Evolutionary conservation across 2,329 filamentous ascomycete genomes (phyloP).

Genomic region (Pestalotiopsis sp.): DNA sequence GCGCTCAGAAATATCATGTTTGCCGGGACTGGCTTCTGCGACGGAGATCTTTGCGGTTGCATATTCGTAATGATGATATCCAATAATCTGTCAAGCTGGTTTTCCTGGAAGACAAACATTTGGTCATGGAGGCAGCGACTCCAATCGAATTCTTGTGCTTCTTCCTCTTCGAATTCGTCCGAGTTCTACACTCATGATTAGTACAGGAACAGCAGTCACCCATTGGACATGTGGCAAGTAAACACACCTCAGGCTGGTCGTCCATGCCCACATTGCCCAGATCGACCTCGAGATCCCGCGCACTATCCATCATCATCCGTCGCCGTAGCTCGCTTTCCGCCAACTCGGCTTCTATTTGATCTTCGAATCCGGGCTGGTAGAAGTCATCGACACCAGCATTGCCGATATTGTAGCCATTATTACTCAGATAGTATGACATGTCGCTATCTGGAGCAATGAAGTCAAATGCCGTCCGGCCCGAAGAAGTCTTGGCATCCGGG

Average conservation of each 20-base stretch:
- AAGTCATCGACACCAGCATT: constrained; percentile 87
- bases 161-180: constrained; percentile 77
- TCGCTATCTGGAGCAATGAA: constrained; percentile 95
- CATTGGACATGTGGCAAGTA: constrained; percentile 14
- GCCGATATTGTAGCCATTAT: constrained; percentile 89
- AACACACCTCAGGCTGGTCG: constrained; percentile 82
- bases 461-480: constrained; percentile 90
- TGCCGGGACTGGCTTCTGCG: constrained; percentile 96
- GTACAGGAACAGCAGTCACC: constrained; percentile 25
- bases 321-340: constrained; percentile 94
- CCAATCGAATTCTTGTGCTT: constrained; percentile 95
- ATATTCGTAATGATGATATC: constrained; percentile 97
- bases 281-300: constrained; percentile 94
- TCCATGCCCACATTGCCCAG: constrained; percentile 94
- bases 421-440: constrained; percentile 91
- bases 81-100: constrained; percentile 85
- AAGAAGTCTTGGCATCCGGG: constrained; percentile 93
- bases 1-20: constrained; percentile 97
- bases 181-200: constrained; percentile 46
- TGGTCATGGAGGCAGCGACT: constrained; percentile 91
- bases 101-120: constrained; percentile 99
- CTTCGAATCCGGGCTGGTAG: constrained; percentile 89
- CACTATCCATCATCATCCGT: constrained; percentile 99
- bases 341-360: constrained; percentile 95
- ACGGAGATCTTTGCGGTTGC: constrained; percentile 91